Conservation (phyloP, 306 rosid genomes). For the Dryas octopetala region DNA sequence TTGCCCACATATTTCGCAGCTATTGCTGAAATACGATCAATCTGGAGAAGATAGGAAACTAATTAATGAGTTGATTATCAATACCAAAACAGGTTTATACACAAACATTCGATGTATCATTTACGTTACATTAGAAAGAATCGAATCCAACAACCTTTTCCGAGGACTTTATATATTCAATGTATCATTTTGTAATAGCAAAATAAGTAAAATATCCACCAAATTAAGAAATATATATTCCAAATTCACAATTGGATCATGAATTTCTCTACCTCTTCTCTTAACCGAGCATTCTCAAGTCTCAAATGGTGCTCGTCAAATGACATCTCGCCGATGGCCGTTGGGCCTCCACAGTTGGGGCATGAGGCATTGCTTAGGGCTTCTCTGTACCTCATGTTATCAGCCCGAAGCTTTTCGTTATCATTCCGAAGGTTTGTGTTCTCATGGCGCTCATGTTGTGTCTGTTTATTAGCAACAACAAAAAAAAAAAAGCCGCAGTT, state of each 20-base stretch:
- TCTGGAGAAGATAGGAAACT: conserved; percentile 35
- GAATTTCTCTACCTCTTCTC: conserved; percentile 81
- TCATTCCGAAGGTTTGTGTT: conserved; percentile 72
- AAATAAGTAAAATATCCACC: conserved; percentile 1
- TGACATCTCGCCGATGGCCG: conserved; percentile 95
- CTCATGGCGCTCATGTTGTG: conserved; percentile 88
- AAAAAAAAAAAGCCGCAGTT: not conserved
- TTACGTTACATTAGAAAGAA: too few species aligned
- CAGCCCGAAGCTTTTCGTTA: conserved; percentile 87
- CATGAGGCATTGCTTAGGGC: conserved; percentile 94
- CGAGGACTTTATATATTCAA: too few species aligned
- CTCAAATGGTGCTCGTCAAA: conserved; percentile 94
- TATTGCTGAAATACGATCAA: conserved; percentile 84
- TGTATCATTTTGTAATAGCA: not conserved
- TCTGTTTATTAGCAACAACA: conserved; percentile 37
- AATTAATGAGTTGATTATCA: not conserved
- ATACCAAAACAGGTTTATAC: too few species aligned
- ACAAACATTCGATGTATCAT: too few species aligned
- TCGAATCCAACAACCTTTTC: too few species aligned
- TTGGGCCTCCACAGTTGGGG: conserved; percentile 97
- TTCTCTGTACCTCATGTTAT: conserved; percentile 93
- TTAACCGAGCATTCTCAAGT: conserved; percentile 79
- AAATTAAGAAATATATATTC: not conserved
- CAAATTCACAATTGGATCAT: not conserved
- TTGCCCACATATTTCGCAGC: conserved; percentile 96